Evolutionary conservation across 2,329 filamentous ascomycete species (phyloP), one percentile per base, ranked within the genome.

Genomic region (Lasiodiplodia citricola): DNA sequence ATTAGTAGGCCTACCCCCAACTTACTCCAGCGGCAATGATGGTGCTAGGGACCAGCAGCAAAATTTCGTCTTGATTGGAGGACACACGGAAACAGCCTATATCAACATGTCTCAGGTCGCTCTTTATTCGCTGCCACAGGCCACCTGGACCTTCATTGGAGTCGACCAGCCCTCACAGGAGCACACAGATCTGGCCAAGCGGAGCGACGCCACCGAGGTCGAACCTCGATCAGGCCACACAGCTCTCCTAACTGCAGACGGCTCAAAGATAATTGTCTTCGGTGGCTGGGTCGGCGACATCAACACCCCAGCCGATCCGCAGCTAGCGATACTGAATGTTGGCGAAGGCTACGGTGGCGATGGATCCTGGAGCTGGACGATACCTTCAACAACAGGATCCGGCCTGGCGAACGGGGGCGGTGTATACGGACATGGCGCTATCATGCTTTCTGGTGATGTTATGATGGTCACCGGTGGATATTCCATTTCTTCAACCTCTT

Each of bases 81-180:
- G 95, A 0, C 94, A 97, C 77, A 97, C 94, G 0, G 85, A 88
- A 73, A 80, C 84, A 18, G 94, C 94, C 0, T 97, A 97, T 76
- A 90, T 97, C 81, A 97, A 97, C 78, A 97, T 97, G 91, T 96
- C 93, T 68, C 92, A 93, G 54, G 88, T 95, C 1, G 95, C 94
- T 0, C 83, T 97, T 1, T 97, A 94, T 85, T 94, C 90, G 66
- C 83, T 97, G 7, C 95, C 95, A 0, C 91, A 96, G 74, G 90
- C 94, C 75, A 90, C 87, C 66, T 98, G 95, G 95, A 91, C 88
- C 35, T 97, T 95, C 77, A 83, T 96, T 31, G 84, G 86, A 1
- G 88, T 94, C n/a, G 82, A 86, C 7, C 82, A 84, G 67, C 80
- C 82, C 13, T 74, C 79, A 4, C 71, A 72, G 7, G 73, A 80